Base-by-base conservation (phyloP, 768 basidiomycete genomes). In the Kwoniella europaea region DNA sequence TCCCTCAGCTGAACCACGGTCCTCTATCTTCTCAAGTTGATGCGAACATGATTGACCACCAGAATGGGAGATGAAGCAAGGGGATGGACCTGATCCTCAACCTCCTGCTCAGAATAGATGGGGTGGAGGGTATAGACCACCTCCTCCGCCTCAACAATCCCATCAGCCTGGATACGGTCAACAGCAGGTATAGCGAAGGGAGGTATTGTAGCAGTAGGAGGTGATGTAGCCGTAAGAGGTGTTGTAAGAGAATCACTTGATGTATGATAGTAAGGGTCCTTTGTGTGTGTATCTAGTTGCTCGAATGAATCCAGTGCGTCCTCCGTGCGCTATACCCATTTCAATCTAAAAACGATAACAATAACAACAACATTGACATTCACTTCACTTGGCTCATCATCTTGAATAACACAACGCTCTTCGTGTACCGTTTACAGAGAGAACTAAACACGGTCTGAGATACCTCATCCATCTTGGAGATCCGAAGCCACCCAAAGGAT, bases 51-150 rank as follows among this genome's bases (percentile, higher is more conserved):
- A 27, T 27, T 27, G 27, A 27, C 27, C 57, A 7, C 6, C 41
- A 78, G 76, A 76, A 61, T 81, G 79, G 79, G 68, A 81, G 63
- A 81, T 81, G 79, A 65, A 68, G 29, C 61, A 73, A 56, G 79
- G 79, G 20, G 75, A 79, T 53, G 79, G 78, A 43, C 77, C 74
- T 16, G 79, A 81, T 65, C 79, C 79, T 13, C 77, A 79, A 67
- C 76, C 76, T n/a, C 79, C 79, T 27, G 16, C 46, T 61, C 59
- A 61, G 41, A 29, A 61, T 16, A 35, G 59, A 16, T 61, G 35
- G 41, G 63, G 63, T 44, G 60, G 60, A 1, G 60, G 60, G 16
- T 59, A 59, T 16, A 54, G 53, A 53, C 50, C 64, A 50, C 76
- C 71, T 15, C 76, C 71, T 10, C 76, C 73, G n/a, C 76, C 74